These are phyloP conservation scores for Singerocomus inundabilis DNA, from an alignment of 1,284 basidiomycete genomes.

Conservation along the genomic window DNA sequence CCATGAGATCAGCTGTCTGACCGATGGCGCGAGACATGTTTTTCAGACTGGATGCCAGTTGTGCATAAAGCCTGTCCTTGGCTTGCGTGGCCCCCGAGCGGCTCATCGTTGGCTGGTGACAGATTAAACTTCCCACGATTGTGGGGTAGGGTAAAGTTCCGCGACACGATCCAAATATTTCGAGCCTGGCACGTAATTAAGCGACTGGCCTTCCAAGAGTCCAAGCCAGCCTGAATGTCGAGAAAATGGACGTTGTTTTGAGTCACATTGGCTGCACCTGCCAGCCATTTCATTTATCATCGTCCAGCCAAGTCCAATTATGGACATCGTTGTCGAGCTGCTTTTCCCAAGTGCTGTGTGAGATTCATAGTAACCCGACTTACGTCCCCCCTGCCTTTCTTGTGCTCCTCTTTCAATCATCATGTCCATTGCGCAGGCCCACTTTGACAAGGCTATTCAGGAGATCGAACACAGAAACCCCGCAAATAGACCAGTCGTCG, in stretches of 20 bases:
- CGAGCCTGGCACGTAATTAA: neutral
- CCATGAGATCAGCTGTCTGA: conserved; percentile 69
- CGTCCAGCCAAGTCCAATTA: conserved; percentile 24
- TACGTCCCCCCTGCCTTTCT: conserved; percentile 3
- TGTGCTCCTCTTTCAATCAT: conserved; percentile 19
- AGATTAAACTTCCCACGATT: conserved; percentile 14
- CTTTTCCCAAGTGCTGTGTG: conserved; percentile 12
- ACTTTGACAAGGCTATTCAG: conserved; percentile 71
- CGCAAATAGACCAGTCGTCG: conserved; percentile 60
- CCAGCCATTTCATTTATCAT: neutral
- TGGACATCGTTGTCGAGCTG: conserved; percentile 3
- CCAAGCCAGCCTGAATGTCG: neutral
- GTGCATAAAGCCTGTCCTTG: conserved; percentile 70
- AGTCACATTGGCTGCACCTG: neutral
- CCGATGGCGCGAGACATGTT: conserved; percentile 60
- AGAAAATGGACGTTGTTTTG: neutral
- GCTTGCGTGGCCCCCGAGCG: conserved; percentile 60
- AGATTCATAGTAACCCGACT: conserved; percentile 2
- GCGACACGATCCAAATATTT: neutral
- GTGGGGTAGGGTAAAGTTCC: neutral
- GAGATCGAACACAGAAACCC: conserved; percentile 62
- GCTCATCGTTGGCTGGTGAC: conserved; percentile 14
- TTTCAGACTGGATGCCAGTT: conserved; percentile 59
- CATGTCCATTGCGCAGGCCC: conserved; percentile 44
- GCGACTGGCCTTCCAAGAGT: conserved; percentile 1